Percentiles rank a stretch among this genome's conserved stretches.
Evolutionary conservation across 352 stramenopile species (phyloP).

Genomic region (Aphanomyces invadans): DNA sequence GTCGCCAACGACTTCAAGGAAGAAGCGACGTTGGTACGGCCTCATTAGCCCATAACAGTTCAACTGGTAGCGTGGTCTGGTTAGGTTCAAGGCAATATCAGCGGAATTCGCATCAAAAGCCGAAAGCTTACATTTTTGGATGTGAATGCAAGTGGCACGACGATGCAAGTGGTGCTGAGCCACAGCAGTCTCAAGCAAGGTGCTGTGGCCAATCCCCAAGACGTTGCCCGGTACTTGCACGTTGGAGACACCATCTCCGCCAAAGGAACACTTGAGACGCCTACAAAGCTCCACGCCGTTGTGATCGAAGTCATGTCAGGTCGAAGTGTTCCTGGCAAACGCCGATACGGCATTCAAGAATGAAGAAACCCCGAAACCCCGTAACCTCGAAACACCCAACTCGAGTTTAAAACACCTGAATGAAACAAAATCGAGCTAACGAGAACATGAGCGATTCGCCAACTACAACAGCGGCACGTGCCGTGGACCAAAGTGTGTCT

Average conservation of each 20-base stretch:
- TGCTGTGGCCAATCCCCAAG: not conserved
- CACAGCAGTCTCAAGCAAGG: not conserved
- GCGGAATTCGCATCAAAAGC: constrained; percentile 13
- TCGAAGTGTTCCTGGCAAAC: not conserved
- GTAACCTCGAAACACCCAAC: no score
- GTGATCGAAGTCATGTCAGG: not conserved
- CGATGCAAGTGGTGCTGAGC: constrained; percentile 12
- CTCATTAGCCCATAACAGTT: no score
- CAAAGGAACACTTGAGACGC: not conserved
- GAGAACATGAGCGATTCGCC: not conserved
- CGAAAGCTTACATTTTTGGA: constrained; percentile 8
- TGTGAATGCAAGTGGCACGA: not conserved
- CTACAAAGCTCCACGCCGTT: constrained; percentile 1
- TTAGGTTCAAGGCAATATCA: not conserved
- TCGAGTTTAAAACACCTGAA: not conserved
- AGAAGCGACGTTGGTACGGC: no score
- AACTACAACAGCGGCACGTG: not conserved
- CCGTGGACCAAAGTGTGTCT: not conserved
- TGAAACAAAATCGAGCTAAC: no score
- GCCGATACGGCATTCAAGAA: constrained; percentile 2
- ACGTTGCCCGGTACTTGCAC: not conserved
- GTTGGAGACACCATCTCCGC: not conserved
- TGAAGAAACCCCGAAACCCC: not conserved
- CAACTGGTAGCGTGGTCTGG: not conserved
- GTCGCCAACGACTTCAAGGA: not conserved